Conservation (phyloP, 1,284 basidiomycete species). For the Rhodotorula sp. region DNA sequence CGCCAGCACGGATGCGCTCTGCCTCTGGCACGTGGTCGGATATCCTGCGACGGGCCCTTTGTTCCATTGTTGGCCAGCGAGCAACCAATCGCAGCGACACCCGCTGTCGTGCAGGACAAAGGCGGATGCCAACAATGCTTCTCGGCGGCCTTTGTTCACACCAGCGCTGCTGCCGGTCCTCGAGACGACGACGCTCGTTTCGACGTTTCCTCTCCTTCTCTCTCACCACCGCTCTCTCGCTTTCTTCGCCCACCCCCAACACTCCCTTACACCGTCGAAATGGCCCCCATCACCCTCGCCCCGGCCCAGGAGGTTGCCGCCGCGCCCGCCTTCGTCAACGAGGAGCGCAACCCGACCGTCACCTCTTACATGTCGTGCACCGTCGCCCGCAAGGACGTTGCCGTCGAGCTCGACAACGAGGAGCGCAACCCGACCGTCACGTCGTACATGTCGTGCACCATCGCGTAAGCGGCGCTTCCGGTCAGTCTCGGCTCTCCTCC, state of each 20-base stretch:
- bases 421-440: not conserved
- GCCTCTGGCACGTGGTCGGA: too few relatives aligned
- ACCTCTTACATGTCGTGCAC: constrained; percentile 6
- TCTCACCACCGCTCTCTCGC: not conserved
- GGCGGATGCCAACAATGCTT: too few relatives aligned
- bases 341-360: constrained; percentile 11
- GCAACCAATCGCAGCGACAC: too few relatives aligned
- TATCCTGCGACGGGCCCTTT: too few relatives aligned
- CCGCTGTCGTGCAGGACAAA: too few relatives aligned
- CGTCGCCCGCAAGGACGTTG: constrained; percentile 8
- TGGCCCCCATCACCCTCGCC: constrained; percentile 16
- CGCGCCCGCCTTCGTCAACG: constrained; percentile 5
- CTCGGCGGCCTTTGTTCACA: too few relatives aligned
- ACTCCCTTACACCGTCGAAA: not conserved
- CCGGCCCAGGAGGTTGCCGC: not conserved
- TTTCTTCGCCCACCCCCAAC: not conserved
- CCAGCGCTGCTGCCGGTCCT: too few relatives aligned
- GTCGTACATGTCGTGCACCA: constrained; percentile 10
- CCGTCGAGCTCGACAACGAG: constrained; percentile 4
- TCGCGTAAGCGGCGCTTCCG: constrained; percentile 2
- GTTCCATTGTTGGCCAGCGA: too few relatives aligned
- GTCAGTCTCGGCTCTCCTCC: not conserved
- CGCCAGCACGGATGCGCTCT: too few relatives aligned
- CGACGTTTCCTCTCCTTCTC: too few relatives aligned
- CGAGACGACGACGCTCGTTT: too few relatives aligned